Conservation (phyloP, 78 protist species). For the Cavenderia fasciculata region DNA sequence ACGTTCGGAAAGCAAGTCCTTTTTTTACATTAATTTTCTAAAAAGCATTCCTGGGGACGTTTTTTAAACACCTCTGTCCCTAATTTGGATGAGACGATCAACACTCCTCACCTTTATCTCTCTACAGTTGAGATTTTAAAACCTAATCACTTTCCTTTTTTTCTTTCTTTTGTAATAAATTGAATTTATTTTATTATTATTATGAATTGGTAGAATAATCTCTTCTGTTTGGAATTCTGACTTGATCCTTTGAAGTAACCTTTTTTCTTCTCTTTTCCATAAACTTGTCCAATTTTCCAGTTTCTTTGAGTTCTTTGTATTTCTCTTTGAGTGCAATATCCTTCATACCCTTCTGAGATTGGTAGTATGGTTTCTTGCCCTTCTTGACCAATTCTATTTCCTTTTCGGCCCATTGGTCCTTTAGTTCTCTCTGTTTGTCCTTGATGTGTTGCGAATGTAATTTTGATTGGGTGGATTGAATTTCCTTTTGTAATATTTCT, state of each 20-base stretch:
- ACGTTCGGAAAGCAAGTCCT: too few relatives aligned
- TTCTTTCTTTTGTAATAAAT: too few relatives aligned
- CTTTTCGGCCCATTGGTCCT: background rate
- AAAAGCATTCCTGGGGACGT: too few relatives aligned
- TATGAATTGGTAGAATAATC: background rate
- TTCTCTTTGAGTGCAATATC: constrained; percentile 58
- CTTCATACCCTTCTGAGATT: background rate
- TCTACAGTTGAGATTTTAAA: too few relatives aligned
- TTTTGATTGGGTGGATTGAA: constrained; percentile 50
- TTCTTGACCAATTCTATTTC: constrained; percentile 36
- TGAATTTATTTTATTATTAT: background rate
- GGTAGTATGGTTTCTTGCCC: constrained; percentile 59
- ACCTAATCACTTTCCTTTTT: too few relatives aligned
- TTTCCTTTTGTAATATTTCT: background rate
- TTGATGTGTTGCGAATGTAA: constrained; percentile 23
- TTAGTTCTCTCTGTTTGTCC: constrained; percentile 36
- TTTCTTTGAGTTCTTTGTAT: constrained; percentile 40
- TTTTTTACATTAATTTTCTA: too few relatives aligned
- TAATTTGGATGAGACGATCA: too few relatives aligned
- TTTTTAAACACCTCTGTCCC: too few relatives aligned
- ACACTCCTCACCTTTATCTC: too few relatives aligned
- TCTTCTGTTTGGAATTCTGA: constrained; percentile 26
- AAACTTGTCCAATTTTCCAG: constrained; percentile 22
- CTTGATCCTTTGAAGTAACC: constrained; percentile 15
- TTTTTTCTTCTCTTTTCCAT: constrained; percentile 59